Percentiles rank a stretch among this genome's conserved stretches.
Evolutionary conservation across 2,329 filamentous ascomycete species (phyloP).

Genomic region (Trichoderma sp.): DNA sequence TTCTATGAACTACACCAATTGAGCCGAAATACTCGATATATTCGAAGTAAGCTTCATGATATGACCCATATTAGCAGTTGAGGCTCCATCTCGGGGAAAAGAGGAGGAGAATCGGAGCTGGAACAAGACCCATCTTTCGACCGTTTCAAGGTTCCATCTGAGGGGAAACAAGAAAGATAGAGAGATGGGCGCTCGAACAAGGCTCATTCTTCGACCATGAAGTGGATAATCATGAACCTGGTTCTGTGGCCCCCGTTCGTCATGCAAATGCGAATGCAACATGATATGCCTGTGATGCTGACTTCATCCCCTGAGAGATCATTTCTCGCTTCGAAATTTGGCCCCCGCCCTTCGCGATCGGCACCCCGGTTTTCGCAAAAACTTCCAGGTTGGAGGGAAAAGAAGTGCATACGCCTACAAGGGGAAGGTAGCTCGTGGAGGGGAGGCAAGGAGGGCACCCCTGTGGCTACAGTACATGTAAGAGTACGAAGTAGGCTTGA

Average conservation of each 20-base stretch:
- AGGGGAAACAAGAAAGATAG: neutral
- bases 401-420: neutral
- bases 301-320: neutral
- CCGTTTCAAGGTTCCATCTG: neutral
- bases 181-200: neutral
- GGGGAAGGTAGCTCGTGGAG: neutral
- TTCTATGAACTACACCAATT: neutral
- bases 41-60: neutral
- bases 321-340: neutral
- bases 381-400: neutral
- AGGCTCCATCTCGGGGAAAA: neutral
- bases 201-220: neutral
- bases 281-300: neutral
- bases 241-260: neutral
- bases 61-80: neutral
- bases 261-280: neutral
- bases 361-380: neutral
- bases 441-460: neutral
- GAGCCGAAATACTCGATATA: neutral
- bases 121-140: neutral
- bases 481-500: neutral
- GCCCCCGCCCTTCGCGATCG: neutral
- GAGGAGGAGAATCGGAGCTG: neutral
- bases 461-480: neutral
- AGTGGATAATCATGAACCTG: neutral